Evolutionary conservation across 176 grass and related monocot species (phyloP).

Genomic region (Carex pumila): DNA sequence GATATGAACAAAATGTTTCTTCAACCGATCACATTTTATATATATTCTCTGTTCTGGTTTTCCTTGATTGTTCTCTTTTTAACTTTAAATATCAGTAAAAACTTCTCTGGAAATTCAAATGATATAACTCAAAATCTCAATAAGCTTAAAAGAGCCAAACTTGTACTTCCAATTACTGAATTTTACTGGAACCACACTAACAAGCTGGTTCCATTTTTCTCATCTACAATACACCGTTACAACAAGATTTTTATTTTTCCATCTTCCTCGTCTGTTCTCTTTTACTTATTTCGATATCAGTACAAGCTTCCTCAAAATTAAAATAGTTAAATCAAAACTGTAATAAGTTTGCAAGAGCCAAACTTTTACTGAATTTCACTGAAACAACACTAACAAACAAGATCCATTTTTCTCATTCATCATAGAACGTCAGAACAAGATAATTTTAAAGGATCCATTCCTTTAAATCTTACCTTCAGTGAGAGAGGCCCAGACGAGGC

Average conservation of each 20-base stretch:
- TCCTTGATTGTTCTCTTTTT: background rate
- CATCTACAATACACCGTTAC: background rate
- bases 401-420: background rate
- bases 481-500: slow-evolving; percentile 57
- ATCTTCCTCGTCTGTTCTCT: background rate
- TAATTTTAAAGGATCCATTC: background rate
- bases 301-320: background rate
- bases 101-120: background rate
- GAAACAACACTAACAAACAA: background rate
- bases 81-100: background rate
- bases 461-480: slow-evolving; percentile 25
- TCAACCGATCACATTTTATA: background rate
- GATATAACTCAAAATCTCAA: background rate
- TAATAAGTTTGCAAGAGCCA: background rate
- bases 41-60: too few species aligned
- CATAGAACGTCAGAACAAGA: background rate
- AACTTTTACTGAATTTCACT: background rate
- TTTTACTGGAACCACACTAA: background rate
- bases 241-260: background rate
- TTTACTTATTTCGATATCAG: background rate
- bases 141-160: background rate
- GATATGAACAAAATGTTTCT: background rate
- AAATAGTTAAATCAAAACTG: background rate
- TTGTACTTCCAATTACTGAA: background rate
- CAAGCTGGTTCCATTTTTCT: background rate